Base-by-base conservation (phyloP, 352 stramenopile species). In the Plasmopara muralis region DNA sequence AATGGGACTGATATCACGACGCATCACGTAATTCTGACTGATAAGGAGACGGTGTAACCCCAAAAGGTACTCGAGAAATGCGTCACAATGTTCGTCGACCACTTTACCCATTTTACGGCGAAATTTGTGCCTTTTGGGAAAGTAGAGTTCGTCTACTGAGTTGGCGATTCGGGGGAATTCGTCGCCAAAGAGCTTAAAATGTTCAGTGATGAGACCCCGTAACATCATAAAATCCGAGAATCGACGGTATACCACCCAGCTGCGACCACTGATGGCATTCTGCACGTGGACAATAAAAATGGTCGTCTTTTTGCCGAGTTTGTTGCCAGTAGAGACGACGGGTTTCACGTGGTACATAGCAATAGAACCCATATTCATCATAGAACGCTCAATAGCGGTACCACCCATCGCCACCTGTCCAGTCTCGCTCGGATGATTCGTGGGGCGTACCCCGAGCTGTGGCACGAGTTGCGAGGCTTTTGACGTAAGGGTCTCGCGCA, bases 81-180 rank as follows among this genome's bases (percentile, higher is more conserved):
- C 68, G 20, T 83, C 64, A 43, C 75, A 79, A 20, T 74, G 76
- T 40, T 85, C 74, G 47, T 85, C 72, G 25, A 85, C 59, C 18
- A 85, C 62, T 9, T 76, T 83, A 45, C 55, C 62, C 45, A 69
- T 64, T 20, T 77, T 74, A 42, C 68, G 61, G 15, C 70, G 69
- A 47, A 87, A 77, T 54, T 76, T 82, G 60, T 83, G 70, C 52
- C 79, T 84, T 55, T 76, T 76, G 14, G 78, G 78, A 54, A 89
- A 89, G 50, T 83, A 86, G 40, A 87, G 59, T n/a, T 77, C 68
- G 37, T 68, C 55, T 2, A 85, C 45, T 15, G 72, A 55, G 12
- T 64, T 45, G 9, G 62, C 47, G n/a, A 83, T 64, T 7, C 65
- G 69, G 7, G 74, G 72, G 34, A 89, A 77, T 38, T 83, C 63